Evolutionary conservation across 164 flowering plant genomes (phyloP).

Genomic region (Stephania japonica): DNA sequence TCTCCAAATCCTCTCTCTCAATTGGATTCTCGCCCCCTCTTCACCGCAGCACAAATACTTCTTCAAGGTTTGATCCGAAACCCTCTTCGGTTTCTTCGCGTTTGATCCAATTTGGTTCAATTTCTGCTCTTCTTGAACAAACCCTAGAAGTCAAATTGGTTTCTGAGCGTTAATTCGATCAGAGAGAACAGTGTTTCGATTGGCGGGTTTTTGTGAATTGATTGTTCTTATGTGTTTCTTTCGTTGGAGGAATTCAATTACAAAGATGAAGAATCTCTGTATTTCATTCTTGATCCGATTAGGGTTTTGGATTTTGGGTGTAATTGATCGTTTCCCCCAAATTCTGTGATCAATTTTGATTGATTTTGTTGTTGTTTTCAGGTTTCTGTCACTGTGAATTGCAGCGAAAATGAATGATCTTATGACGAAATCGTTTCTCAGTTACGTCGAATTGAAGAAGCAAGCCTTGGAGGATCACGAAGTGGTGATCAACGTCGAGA

Average conservation of each 20-base stretch:
- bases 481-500: constrained; percentile 40
- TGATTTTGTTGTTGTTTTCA: constrained; percentile 13
- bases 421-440: constrained; percentile 80
- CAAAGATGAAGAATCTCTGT: background rate
- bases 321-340: background rate
- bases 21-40: background rate
- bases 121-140: background rate
- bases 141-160: background rate
- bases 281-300: background rate
- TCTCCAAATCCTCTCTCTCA: background rate
- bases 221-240: background rate
- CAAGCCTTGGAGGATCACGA: constrained; percentile 56
- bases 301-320: background rate
- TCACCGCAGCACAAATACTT: background rate
- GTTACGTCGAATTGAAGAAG: constrained; percentile 82
- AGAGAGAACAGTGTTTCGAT: background rate
- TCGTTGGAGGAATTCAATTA: background rate
- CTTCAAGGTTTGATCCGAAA: constrained; percentile 8
- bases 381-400: constrained; percentile 12
- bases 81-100: background rate
- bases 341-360: background rate
- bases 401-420: constrained; percentile 72
- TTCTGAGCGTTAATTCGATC: background rate
- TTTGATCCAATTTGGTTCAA: background rate
- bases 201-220: background rate